Evolutionary conservation across 2,329 filamentous ascomycete genomes (phyloP), one percentile per base, ranked within the genome.

Genomic region (Myriosclerotinia duriaeana): DNA sequence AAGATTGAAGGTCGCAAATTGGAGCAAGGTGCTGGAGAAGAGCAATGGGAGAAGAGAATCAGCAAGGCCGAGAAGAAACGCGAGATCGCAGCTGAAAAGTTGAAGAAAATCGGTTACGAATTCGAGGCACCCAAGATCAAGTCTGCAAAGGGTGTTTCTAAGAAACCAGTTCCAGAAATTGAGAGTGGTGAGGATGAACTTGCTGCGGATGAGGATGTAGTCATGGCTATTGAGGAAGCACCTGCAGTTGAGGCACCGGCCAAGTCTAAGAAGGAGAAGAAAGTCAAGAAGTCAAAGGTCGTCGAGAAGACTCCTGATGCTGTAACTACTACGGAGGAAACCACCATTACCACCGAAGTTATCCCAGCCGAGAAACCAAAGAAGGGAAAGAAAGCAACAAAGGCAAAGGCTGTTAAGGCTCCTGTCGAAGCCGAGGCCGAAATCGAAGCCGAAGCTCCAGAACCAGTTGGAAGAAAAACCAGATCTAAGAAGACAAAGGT

Each of bases 91-190:
- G 87, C 85, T 1, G 85, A 89, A 76, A 90, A 91, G 80, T 80
- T 97, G 71, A 89, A 91, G 83, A 87, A 84, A 53, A 78, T 96
- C 68, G 94, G 90, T 12, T 98, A 99, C 78, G 88, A 95, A 68
- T 93, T 92, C 74, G 85, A 91, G 62, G 84, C 86, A 30, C 92
- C 92, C 0, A 80, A 83, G 71, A 79, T 97, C 71, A 96, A 91
- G 82, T 78, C 79, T 44, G 84, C 87, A 8, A 82, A 84, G 34
- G 79, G 80, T 55, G 81, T 87, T 59, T 78, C 81, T 26, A 77
- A 81, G 66, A 80, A 79, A 68, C 58, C 58, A 30, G 67, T 73
- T 62, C 68, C 69, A 20, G 48, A 72, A 11, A 67, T 66, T 17
- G 42, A 59, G 34, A 70, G 68, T 69, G 73, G 50, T 56, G 73